These are phyloP conservation scores for Corylus heterophylla DNA, from an alignment of 306 rosid genomes.

Conservation along the genomic window DNA sequence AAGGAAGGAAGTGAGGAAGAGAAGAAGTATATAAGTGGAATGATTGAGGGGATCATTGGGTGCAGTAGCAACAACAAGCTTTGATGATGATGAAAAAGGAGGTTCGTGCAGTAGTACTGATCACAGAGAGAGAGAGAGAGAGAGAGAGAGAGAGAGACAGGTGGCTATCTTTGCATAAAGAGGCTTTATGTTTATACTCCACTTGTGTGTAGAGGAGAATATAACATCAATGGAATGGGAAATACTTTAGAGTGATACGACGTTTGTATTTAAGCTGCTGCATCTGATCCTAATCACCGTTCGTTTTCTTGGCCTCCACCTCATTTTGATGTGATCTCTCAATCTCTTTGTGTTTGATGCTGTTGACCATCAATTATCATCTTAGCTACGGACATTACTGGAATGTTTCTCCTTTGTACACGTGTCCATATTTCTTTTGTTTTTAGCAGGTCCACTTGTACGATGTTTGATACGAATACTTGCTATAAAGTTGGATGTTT, in stretches of 20 bases:
- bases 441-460: too few relatives aligned
- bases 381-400: not conserved
- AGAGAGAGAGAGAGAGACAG: constrained; percentile 14
- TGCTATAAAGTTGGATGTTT: not conserved
- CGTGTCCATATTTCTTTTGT: not conserved
- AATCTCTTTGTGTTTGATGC: too few relatives aligned
- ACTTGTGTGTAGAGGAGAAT: constrained; percentile 45
- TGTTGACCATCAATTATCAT: not conserved
- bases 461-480: not conserved
- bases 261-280: constrained; percentile 23
- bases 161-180: constrained; percentile 63
- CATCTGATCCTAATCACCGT: constrained; percentile 31
- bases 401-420: not conserved
- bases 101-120: constrained; percentile 47
- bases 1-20: constrained; percentile 37
- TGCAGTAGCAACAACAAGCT: constrained; percentile 39
- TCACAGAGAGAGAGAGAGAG: not conserved
- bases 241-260: constrained; percentile 40
- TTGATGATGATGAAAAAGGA: constrained; percentile 44
- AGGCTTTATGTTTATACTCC: constrained; percentile 75
- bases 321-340: too few relatives aligned
- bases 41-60: constrained; percentile 47
- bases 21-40: constrained; percentile 63
- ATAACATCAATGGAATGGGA: constrained; percentile 31
- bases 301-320: too few relatives aligned